Conservation (phyloP, 2,329 filamentous ascomycete species). For the Aureobasidium sp. region DNA sequence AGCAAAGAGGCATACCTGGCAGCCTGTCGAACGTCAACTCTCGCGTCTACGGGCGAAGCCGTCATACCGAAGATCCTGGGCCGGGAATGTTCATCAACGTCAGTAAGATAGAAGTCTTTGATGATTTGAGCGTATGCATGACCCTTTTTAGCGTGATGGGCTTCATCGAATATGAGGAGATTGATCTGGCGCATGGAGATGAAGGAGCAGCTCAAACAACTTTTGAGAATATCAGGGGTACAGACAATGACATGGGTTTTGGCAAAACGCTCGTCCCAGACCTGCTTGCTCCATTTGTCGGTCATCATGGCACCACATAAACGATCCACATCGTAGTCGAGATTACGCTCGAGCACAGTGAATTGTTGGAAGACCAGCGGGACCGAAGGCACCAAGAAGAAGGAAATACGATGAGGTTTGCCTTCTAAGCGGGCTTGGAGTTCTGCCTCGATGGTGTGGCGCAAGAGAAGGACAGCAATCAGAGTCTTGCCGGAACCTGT, state of each 20-base stretch:
- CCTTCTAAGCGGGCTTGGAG: conserved; percentile 58
- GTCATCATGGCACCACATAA: conserved; percentile 64
- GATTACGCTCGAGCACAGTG: conserved; percentile 69
- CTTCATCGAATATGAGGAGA: conserved; percentile 89
- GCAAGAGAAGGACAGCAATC: conserved; percentile 82
- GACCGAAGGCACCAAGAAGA: conserved; percentile 84
- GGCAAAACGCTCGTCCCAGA: conserved; percentile 50
- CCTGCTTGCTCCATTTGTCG: conserved; percentile 51
- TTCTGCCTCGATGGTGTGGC: conserved; percentile 68
- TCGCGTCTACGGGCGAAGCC: conserved; percentile 84
- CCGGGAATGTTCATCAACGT: conserved; percentile 36
- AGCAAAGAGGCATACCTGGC: conserved; percentile 36
- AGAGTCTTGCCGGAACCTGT: conserved; percentile 95
- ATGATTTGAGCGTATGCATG: conserved; percentile 87
- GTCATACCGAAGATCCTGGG: conserved; percentile 95
- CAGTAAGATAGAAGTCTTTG: conserved; percentile 67
- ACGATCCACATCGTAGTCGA: conserved; percentile 64
- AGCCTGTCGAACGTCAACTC: conserved; percentile 61
- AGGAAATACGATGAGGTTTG: conserved; percentile 57
- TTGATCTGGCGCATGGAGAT: conserved; percentile 77
- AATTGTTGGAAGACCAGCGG: conserved; percentile 86
- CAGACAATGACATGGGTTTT: conserved; percentile 81
- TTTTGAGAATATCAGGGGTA: conserved; percentile 77
- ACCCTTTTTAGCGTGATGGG: conserved; percentile 90
- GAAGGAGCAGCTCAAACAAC: conserved; percentile 70